phyloP scores from a whole-genome alignment of 2,329 filamentous ascomycete genomes.

The Ophiocordyceps robertsii region DNA sequence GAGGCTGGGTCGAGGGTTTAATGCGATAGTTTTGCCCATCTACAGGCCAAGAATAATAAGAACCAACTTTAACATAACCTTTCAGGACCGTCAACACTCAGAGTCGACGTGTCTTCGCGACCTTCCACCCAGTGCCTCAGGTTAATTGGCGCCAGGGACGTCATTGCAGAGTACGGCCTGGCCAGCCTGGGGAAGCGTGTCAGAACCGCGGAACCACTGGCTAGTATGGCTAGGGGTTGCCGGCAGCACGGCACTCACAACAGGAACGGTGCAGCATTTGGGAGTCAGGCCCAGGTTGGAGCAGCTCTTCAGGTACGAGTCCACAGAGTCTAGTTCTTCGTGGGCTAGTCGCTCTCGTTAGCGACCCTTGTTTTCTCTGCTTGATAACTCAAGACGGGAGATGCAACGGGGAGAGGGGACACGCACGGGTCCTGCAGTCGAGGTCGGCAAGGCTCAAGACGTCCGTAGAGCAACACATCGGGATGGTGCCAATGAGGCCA shows the following conservation, averaged over 20 bases:
- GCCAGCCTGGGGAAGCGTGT: no score
- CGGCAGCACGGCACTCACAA: neutral
- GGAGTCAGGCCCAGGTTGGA: neutral
- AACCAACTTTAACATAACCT: no score
- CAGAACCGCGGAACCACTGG: no score
- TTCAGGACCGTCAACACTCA: no score
- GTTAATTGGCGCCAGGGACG: no score
- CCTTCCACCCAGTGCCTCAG: no score
- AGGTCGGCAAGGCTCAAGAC: neutral
- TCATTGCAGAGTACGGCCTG: no score
- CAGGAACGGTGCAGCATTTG: neutral
- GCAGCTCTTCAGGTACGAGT: neutral
- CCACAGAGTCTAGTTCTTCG: no score
- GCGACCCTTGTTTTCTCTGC: neutral
- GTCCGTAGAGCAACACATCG: neutral
- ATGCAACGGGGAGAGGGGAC: neutral
- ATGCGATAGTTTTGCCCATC: no score
- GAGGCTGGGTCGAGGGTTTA: no score
- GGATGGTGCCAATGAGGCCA: neutral
- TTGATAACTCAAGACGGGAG: neutral
- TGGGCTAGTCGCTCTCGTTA: neutral
- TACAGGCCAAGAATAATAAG: no score
- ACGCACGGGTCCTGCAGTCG: neutral
- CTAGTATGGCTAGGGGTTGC: neutral
- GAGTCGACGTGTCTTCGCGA: no score